These are phyloP conservation scores for Diaporthe humulicola DNA, from an alignment of 2,329 filamentous ascomycete genomes.

Conservation along the genomic window DNA sequence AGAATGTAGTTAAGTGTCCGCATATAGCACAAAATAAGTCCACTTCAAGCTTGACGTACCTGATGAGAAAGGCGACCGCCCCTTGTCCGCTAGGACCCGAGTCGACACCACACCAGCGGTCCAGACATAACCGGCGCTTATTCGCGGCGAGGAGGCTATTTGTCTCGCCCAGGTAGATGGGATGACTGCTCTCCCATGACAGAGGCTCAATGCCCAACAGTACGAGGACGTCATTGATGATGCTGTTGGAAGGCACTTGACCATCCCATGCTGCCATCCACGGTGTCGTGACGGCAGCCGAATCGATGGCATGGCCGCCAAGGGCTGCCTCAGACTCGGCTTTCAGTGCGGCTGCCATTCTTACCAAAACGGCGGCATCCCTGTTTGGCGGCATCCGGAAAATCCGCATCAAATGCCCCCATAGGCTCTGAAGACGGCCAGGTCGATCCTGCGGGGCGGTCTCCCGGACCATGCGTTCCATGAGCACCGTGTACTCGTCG, in stretches of 20 bases:
- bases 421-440: not conserved
- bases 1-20: not conserved
- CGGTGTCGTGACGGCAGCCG: not conserved
- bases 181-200: not conserved
- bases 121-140: not conserved
- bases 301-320: not conserved
- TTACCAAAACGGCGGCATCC: not conserved
- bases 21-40: not conserved
- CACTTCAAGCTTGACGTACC: not conserved
- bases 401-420: not conserved
- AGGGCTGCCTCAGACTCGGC: not conserved
- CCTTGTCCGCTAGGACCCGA: not conserved
- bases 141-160: not conserved
- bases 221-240: not conserved
- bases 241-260: not conserved
- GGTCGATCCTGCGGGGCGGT: not conserved
- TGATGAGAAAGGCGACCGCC: not conserved
- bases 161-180: not conserved
- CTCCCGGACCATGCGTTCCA: not conserved
- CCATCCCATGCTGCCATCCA: not conserved
- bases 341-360: not conserved
- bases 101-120: not conserved
- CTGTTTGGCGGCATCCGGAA: not conserved
- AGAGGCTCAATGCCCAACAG: not conserved
- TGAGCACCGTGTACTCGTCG: not conserved